phyloP scores from a whole-genome alignment of 495 filamentous ascomycete genomes.

The Neurospora sp. region DNA sequence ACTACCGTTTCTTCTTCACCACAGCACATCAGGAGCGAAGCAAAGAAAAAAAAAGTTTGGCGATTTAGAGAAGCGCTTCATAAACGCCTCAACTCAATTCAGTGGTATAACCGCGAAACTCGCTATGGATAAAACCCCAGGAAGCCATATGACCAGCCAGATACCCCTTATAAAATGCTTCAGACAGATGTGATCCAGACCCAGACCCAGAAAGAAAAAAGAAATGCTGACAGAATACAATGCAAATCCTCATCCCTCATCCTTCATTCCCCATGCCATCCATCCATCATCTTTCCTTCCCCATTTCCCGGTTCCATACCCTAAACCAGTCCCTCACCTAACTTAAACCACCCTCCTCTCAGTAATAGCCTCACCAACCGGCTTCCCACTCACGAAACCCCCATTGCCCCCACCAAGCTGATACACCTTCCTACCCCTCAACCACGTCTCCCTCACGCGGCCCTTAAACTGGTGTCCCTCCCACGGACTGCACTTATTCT shows the following conservation, averaged over 20 bases:
- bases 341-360: slow-evolving; percentile 28
- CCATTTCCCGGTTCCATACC: not conserved
- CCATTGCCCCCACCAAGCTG: slow-evolving; percentile 31
- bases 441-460: slow-evolving; percentile 81
- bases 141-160: not conserved
- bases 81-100: not conserved
- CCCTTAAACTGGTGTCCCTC: slow-evolving; percentile 73
- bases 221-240: not conserved
- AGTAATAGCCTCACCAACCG: slow-evolving; percentile 32
- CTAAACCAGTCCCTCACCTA: not conserved
- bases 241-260: not conserved
- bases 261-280: not conserved
- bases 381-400: slow-evolving; percentile 30
- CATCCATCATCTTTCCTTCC: not conserved
- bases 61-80: not conserved
- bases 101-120: not conserved
- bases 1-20: not conserved
- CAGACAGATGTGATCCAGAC: not conserved
- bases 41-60: not conserved
- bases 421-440: slow-evolving; percentile 71
- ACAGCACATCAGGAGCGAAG: not conserved
- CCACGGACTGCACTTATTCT: slow-evolving; percentile 92
- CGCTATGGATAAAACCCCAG: not conserved
- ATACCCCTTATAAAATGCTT: not conserved
- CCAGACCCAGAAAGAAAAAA: not conserved